Base-by-base conservation (phyloP, 805 yeast species). In the Wickerhamiella brachini region DNA sequence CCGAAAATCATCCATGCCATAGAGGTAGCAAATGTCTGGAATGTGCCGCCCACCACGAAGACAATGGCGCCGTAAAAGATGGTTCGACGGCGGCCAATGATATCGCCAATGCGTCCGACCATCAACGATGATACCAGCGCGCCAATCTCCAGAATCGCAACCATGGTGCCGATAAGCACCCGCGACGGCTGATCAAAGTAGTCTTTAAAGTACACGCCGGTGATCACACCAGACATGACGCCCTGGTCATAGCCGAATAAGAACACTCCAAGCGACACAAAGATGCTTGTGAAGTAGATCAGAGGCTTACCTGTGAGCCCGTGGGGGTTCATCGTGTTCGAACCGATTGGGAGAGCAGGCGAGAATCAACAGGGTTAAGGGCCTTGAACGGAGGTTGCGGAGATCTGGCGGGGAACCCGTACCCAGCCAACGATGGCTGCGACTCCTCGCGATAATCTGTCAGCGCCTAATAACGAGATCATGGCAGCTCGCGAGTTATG, bases 221-320 rank as follows among this genome's bases (percentile, higher is more conserved):
- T 83, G 49, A 89, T 70, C 45, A 89, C 79, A 2, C 95, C 95
- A 46, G 88, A 80, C 78, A 89, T 85, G 47, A 87, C 95, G 52
- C 96, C 96, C 67, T 88, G 88, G 62, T 82, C 89, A 64, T 81
- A 84, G 2, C 93, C 93, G 59, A 84, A 84, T 22, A 84, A 70
- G 49, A 84, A 80, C 34, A 82, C 75, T 29, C 75, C 75, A 10
- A 71, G 61, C 18, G 73, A 68, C 39, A 71, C 75, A 54, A 71
- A 71, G 26, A 70, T 61, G 23, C 70, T 62, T 21, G 73, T 70
- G 55, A 71, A 70, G 56, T 71, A 71, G 34, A 68, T 60, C 55
- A 68, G 57, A 39, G 65, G 63, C 54, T 65, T 64, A 39, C 72
- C 72, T 17, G 41, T 37, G 41, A 37, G 41, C 41, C 41, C 20